Evolutionary conservation across 1,284 basidiomycete species (phyloP).

Genomic region (Sphagnurus paluster): DNA sequence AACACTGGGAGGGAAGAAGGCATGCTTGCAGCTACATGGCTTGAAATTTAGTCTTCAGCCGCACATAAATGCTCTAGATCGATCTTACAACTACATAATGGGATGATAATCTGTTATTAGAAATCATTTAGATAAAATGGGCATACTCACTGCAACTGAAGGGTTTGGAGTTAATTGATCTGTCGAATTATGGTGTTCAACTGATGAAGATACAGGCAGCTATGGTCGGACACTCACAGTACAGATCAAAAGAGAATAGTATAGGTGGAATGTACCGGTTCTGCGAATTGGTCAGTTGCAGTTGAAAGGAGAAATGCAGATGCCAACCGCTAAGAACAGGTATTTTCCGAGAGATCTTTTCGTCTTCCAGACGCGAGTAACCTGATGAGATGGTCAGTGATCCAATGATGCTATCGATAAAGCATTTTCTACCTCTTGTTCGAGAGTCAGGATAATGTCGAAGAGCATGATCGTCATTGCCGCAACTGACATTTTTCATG

Average conservation of each 20-base stretch:
- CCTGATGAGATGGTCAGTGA: no score
- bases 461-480: no score
- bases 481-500: no score
- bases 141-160: not conserved
- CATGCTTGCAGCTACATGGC: constrained; percentile 1
- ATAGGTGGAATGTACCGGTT: not conserved
- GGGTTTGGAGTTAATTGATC: not conserved
- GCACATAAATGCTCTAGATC: not conserved
- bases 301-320: not conserved
- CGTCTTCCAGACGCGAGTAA: not conserved
- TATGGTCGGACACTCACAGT: not conserved
- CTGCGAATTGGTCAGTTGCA: not conserved
- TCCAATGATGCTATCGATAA: no score
- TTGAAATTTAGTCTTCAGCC: not conserved
- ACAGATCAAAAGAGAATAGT: not conserved
- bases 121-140: no score
- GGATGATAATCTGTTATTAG: no score
- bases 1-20: constrained; percentile 1
- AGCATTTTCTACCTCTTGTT: no score
- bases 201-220: not conserved
- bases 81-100: not conserved
- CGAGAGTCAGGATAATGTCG: no score
- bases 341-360: not conserved
- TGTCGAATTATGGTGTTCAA: not conserved
- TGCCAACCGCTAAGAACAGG: not conserved